phyloP scores from a whole-genome alignment of 106 monocot species.

The Alisma plantagoaquatica region DNA sequence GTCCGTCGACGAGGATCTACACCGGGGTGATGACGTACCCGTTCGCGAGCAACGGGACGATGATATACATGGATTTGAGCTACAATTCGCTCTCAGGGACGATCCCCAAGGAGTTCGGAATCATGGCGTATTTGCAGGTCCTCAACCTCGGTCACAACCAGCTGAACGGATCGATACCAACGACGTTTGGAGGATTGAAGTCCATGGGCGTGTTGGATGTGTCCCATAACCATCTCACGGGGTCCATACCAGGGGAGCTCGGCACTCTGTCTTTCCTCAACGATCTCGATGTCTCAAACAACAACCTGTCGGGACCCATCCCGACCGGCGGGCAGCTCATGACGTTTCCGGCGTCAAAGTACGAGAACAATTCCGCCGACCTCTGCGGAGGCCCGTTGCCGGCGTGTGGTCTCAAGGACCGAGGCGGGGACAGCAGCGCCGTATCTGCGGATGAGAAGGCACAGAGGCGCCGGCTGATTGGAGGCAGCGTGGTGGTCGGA shows the following conservation, averaged over 20 bases:
- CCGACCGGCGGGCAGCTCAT: conserved; percentile 60
- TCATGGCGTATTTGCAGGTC: conserved; percentile 45
- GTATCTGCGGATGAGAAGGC: background rate
- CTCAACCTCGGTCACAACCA: conserved; percentile 68
- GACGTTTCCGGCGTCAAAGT: conserved; percentile 53
- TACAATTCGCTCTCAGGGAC: conserved; percentile 43
- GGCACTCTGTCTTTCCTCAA: conserved; percentile 39
- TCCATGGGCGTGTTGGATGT: conserved; percentile 48
- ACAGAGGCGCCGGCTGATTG: conserved; percentile 3
- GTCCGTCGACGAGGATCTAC: conserved; percentile 50
- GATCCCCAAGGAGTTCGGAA: conserved; percentile 53
- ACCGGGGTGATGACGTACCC: conserved; percentile 45
- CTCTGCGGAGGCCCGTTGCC: conserved; percentile 71
- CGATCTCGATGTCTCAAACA: conserved; percentile 77
- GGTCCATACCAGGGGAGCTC: conserved; percentile 38
- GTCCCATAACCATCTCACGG: conserved; percentile 62
- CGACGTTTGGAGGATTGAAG: conserved; percentile 29
- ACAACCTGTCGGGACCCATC: conserved; percentile 63
- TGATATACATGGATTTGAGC: conserved; percentile 68
- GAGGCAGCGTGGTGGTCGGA: conserved; percentile 40
- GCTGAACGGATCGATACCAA: conserved; percentile 39
- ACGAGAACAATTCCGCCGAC: conserved; percentile 47
- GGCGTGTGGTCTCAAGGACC: conserved; percentile 13
- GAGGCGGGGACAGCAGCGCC: background rate
- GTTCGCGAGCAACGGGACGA: conserved; percentile 38